phyloP scores from a whole-genome alignment of 345 rosid species.

The Eucalyptus leucophloia region DNA sequence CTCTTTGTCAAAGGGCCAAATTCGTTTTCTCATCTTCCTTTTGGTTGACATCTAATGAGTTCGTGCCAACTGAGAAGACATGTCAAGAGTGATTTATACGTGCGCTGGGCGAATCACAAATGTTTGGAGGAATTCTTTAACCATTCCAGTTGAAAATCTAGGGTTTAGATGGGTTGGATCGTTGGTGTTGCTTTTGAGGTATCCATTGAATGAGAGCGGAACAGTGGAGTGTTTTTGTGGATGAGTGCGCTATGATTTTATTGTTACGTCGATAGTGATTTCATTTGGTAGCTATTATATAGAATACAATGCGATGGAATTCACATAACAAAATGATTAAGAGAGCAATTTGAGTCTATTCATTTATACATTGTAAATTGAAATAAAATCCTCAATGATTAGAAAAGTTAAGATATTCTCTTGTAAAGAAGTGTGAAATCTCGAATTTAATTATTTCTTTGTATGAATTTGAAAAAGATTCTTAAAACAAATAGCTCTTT shows the following conservation, averaged over 20 bases:
- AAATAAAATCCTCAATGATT: background rate
- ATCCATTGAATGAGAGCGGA: background rate
- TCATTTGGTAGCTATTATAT: background rate
- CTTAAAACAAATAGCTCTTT: background rate
- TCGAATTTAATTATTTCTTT: background rate
- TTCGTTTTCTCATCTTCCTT: background rate
- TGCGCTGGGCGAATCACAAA: background rate
- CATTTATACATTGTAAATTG: background rate
- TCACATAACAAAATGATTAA: background rate
- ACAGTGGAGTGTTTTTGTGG: background rate
- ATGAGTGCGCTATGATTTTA: background rate
- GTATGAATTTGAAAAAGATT: background rate
- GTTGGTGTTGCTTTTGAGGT: background rate
- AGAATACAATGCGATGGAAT: background rate
- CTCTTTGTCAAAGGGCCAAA: background rate
- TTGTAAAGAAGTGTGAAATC: background rate
- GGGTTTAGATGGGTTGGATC: background rate
- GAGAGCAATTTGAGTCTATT: background rate
- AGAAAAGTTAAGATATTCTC: background rate
- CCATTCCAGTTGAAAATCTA: background rate
- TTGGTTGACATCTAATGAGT: background rate
- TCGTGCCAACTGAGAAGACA: background rate
- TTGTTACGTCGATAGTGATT: background rate
- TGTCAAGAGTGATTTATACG: background rate
- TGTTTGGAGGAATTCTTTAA: background rate